Percentiles rank a stretch among this genome's conserved stretches.
Evolutionary conservation across 2,329 filamentous ascomycete species (phyloP).

Genomic region (Cyphellophora attinorum): DNA sequence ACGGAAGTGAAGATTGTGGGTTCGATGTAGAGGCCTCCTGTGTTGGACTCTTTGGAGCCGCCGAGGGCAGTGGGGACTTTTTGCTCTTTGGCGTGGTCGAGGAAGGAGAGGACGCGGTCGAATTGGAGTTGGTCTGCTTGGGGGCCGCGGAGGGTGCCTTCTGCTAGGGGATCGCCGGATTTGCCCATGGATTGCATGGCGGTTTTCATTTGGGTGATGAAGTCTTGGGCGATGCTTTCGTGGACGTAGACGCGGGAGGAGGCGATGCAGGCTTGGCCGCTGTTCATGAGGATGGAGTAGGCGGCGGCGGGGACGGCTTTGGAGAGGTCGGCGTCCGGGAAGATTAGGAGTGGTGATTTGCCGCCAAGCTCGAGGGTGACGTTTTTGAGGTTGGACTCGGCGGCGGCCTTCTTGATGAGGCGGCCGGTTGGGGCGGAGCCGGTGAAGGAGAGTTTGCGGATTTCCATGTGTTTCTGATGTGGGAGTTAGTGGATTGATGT

Average conservation of each 20-base stretch:
- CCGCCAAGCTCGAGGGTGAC: slow-evolving; percentile 28
- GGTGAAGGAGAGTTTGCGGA: slow-evolving; percentile 27
- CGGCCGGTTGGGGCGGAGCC: slow-evolving; percentile 23
- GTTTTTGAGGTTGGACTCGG: slow-evolving; percentile 26
- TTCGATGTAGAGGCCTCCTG: slow-evolving; percentile 50
- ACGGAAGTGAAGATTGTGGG: slow-evolving; percentile 52
- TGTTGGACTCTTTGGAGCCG: slow-evolving; percentile 29
- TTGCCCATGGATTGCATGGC: slow-evolving; percentile 22
- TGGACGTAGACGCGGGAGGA: slow-evolving; percentile 51
- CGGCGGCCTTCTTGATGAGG: slow-evolving; percentile 22
- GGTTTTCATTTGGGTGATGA: slow-evolving; percentile 39
- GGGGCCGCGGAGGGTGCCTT: slow-evolving; percentile 47
- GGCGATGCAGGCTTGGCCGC: slow-evolving; percentile 47
- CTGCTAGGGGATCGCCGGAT: slow-evolving; percentile 26
- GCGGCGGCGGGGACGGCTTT: slow-evolving; percentile 36
- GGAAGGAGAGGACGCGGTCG: slow-evolving; percentile 47
- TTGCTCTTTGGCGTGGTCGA: slow-evolving; percentile 46
- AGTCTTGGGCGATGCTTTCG: slow-evolving; percentile 41
- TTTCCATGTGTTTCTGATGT: slow-evolving; percentile 21
- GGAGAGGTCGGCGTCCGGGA: slow-evolving; percentile 26
- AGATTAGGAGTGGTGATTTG: slow-evolving; percentile 26
- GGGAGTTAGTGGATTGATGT: too few species aligned
- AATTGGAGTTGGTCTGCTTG: slow-evolving; percentile 59
- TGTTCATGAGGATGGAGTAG: slow-evolving; percentile 49
- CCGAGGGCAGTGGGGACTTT: slow-evolving; percentile 44